Evolutionary conservation across 192 early-diverging fungal species (phyloP).

Genomic region (Glomus cerebriforme): DNA sequence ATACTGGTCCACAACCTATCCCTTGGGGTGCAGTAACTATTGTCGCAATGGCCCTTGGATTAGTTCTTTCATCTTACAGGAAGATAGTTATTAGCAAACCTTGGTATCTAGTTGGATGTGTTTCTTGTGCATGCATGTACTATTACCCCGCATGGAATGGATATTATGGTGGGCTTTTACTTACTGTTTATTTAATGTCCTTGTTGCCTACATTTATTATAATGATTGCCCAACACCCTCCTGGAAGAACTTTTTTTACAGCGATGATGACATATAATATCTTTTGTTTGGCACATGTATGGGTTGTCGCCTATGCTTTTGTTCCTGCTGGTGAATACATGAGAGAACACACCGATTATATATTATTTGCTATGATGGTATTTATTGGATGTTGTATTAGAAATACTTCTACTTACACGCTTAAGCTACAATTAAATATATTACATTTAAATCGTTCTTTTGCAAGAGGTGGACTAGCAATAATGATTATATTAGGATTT

Average conservation of each 20-base stretch:
- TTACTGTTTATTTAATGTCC: constrained; percentile 61
- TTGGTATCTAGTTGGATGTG: constrained; percentile 64
- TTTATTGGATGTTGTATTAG: constrained; percentile 58
- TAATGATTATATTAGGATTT: constrained; percentile 42
- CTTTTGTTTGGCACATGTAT: constrained; percentile 72
- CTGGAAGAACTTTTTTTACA: constrained; percentile 65
- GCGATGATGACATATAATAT: constrained; percentile 69
- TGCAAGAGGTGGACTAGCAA: constrained; percentile 42
- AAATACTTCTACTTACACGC: constrained; percentile 34
- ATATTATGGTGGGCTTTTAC: constrained; percentile 64
- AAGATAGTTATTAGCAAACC: constrained; percentile 46
- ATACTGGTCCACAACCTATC: constrained; percentile 72
- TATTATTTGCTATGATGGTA: constrained; percentile 63
- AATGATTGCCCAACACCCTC: constrained; percentile 53
- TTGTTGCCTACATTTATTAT: constrained; percentile 63
- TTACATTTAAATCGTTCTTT: constrained; percentile 41
- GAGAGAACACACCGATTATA: constrained; percentile 74
- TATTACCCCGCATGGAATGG: constrained; percentile 60
- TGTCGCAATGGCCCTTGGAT: constrained; percentile 58
- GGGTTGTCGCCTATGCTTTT: constrained; percentile 84
- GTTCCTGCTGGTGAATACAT: constrained; percentile 74
- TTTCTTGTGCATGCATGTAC: constrained; percentile 59
- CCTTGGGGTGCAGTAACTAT: constrained; percentile 70
- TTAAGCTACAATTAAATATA: constrained; percentile 23
- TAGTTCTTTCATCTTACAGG: constrained; percentile 50